Conservation (phyloP, 352 stramenopile genomes). For the Phytophthora boehmeriae region DNA sequence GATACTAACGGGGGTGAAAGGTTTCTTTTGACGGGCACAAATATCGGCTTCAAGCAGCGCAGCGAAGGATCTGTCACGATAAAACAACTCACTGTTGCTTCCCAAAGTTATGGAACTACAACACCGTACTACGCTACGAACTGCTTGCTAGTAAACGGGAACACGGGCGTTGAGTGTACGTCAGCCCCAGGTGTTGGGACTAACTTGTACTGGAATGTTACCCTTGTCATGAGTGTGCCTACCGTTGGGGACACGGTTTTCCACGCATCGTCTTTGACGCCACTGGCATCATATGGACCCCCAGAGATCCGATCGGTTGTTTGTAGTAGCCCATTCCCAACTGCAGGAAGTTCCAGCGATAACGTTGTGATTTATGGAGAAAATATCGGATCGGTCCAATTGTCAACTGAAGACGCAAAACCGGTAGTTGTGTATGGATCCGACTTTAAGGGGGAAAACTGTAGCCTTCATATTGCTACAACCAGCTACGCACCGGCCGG, state of each 20-base stretch:
- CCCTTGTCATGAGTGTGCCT: slow-evolving; percentile 48
- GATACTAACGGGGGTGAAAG: slow-evolving; percentile 43
- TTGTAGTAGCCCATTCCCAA: slow-evolving; percentile 44
- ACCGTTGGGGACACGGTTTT: slow-evolving; percentile 46
- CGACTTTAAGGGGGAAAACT: slow-evolving; percentile 39
- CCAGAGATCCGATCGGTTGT: slow-evolving; percentile 34
- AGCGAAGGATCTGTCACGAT: slow-evolving; percentile 37
- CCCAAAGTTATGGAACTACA: slow-evolving; percentile 46
- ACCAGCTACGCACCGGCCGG: not conserved
- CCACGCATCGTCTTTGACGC: slow-evolving; percentile 37
- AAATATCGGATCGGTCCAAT: slow-evolving; percentile 40
- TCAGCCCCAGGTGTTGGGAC: slow-evolving; percentile 43
- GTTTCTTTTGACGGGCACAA: slow-evolving; percentile 46
- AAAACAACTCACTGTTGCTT: slow-evolving; percentile 46
- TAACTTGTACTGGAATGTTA: slow-evolving; percentile 57
- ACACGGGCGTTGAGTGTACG: slow-evolving; percentile 48
- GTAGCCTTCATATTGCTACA: slow-evolving; percentile 13
- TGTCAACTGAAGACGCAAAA: slow-evolving; percentile 17
- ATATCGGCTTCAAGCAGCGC: slow-evolving; percentile 68
- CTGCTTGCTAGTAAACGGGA: slow-evolving; percentile 52
- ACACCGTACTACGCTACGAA: slow-evolving; percentile 40
- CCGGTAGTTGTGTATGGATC: slow-evolving; percentile 41
- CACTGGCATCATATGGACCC: slow-evolving; percentile 43
- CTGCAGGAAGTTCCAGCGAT: slow-evolving; percentile 25
- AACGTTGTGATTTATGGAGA: slow-evolving; percentile 53